A percentile compares a stretch with the other conserved stretches of the same genome.
phyloP scores from a whole-genome alignment of 1,284 basidiomycete species.

The Tremellales sp. region DNA sequence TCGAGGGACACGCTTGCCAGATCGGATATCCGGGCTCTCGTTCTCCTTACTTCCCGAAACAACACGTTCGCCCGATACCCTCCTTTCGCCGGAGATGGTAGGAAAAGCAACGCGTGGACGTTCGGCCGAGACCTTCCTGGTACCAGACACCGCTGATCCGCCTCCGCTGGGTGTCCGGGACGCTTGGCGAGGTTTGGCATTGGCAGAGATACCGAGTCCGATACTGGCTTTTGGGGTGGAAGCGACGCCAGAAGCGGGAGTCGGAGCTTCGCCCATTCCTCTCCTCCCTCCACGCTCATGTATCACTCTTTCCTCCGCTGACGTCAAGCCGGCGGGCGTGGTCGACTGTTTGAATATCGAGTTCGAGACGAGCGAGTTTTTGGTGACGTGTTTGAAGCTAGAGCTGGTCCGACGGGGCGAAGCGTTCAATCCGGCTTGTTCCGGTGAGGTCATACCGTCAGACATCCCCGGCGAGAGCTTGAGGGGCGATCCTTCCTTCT shows the following conservation, averaged over 20 bases:
- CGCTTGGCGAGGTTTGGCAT: conserved; percentile 12
- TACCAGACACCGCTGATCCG: conserved; percentile 28
- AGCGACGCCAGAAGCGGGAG: conserved; percentile 28
- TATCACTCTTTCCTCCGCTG: conserved; percentile 22
- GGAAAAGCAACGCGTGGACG: conserved; percentile 28
- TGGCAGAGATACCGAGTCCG: conserved; percentile 37
- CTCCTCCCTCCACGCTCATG: conserved; percentile 35
- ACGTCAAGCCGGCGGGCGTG: conserved; percentile 24
- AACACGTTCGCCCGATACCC: conserved; percentile 24
- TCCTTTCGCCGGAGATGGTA: conserved; percentile 9
- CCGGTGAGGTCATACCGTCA: conserved; percentile 16
- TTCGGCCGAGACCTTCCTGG: conserved; percentile 35
- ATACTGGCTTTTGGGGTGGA: conserved; percentile 35
- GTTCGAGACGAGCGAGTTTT: conserved; percentile 77
- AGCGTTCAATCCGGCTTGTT: conserved; percentile 3
- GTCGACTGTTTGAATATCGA: conserved; percentile 70
- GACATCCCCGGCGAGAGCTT: conserved; percentile 16
- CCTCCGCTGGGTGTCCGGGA: conserved; percentile 14
- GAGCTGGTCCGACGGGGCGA: conserved; percentile 67
- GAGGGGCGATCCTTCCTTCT: conserved; percentile 31
- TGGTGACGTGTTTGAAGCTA: conserved; percentile 75
- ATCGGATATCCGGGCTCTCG: conserved; percentile 56
- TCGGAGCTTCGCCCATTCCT: conserved; percentile 27
- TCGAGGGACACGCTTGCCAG: conserved; percentile 59
- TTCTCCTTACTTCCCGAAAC: conserved; percentile 55